Evolutionary conservation across 805 yeast species (phyloP).

Genomic region (Myxozyma neglecta): DNA sequence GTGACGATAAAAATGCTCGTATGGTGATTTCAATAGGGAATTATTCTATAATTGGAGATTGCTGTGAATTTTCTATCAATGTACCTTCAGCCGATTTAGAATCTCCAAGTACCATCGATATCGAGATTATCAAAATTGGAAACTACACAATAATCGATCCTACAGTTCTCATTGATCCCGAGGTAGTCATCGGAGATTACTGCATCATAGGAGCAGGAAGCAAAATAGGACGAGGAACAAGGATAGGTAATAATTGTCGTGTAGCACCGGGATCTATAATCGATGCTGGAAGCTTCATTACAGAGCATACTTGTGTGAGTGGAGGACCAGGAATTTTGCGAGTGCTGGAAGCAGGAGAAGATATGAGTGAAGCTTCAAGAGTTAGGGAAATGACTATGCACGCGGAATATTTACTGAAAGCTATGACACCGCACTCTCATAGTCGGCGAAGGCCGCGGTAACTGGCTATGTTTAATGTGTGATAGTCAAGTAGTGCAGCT

Average conservation of each 20-base stretch:
- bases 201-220: slow-evolving; percentile 14
- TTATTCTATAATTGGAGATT: slow-evolving; percentile 16
- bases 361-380: not conserved
- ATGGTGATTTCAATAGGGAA: slow-evolving; percentile 11
- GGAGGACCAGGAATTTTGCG: not conserved
- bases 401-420: slow-evolving; percentile 12
- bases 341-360: slow-evolving; percentile 1
- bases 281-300: not conserved
- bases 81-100: not conserved
- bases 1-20: not conserved
- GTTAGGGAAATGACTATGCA: slow-evolving; percentile 21
- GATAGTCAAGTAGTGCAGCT: too few relatives aligned
- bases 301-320: slow-evolving; percentile 5
- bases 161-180: slow-evolving; percentile 8
- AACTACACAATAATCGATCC: slow-evolving; percentile 15
- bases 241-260: slow-evolving; percentile 12
- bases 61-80: not conserved
- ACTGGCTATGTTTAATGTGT: too few relatives aligned
- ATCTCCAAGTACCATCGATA: not conserved
- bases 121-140: not conserved
- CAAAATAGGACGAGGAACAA: slow-evolving; percentile 6
- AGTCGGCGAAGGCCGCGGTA: not conserved
- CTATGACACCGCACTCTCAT: slow-evolving; percentile 8
- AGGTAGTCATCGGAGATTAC: slow-evolving; percentile 11
- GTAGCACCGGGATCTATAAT: slow-evolving; percentile 17